These are phyloP conservation scores for Sporothrix inflata DNA, from an alignment of 2,329 filamentous ascomycete species.

Conservation along the genomic window DNA sequence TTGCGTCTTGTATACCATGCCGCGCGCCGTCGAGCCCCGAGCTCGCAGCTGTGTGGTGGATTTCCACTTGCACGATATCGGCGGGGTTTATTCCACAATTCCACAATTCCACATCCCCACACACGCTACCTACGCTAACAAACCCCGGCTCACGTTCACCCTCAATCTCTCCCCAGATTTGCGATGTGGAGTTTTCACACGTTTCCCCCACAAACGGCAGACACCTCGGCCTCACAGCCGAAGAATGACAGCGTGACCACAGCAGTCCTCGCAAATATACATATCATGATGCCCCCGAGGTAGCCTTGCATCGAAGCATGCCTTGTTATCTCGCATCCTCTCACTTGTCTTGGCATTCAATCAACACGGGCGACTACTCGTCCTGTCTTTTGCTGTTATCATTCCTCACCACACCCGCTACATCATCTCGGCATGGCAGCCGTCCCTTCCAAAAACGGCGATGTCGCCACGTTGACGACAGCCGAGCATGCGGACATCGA, in stretches of 20 bases:
- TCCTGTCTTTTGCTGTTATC: background rate
- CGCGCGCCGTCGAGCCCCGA: background rate
- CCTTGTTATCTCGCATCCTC: background rate
- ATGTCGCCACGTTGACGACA: background rate
- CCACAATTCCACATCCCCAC: conserved; percentile 23
- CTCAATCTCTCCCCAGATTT: background rate
- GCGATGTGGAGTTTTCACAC: conserved; percentile 6
- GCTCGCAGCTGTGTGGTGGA: conserved; percentile 1
- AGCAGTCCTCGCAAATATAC: background rate
- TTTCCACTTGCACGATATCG: conserved; percentile 5
- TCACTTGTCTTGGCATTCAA: background rate
- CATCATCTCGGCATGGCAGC: background rate
- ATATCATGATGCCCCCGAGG: conserved; percentile 9
- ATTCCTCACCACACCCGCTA: background rate
- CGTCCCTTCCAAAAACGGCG: background rate
- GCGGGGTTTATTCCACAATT: background rate
- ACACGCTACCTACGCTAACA: background rate
- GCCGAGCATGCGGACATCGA: background rate
- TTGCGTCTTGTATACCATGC: conserved; percentile 18
- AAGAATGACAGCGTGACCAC: conserved; percentile 4
- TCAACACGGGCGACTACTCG: background rate
- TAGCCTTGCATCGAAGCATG: background rate
- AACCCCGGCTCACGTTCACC: background rate
- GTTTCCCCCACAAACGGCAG: conserved; percentile 1
- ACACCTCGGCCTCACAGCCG: background rate